These are phyloP conservation scores for Scheffersomyces insectosa DNA, from an alignment of 1,139 yeast species.

Conservation along the genomic window DNA sequence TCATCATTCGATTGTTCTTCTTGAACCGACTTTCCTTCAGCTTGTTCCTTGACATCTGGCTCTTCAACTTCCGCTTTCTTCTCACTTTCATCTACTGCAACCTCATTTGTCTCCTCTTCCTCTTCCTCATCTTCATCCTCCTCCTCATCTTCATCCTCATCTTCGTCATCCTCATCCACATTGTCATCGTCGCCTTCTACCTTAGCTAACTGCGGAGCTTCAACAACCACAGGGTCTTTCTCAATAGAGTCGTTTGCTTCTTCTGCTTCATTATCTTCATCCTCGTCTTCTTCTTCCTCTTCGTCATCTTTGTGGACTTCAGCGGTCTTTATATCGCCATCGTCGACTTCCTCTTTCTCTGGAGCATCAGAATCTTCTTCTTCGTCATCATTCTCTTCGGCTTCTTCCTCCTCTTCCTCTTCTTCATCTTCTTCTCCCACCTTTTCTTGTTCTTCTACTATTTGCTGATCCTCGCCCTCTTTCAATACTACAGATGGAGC, in stretches of 20 bases:
- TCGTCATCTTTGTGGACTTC: not conserved
- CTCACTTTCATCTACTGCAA: not conserved
- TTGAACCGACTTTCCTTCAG: not conserved
- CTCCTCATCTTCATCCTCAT: not conserved
- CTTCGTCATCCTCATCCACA: not conserved
- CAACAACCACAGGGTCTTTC: not conserved
- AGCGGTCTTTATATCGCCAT: not conserved
- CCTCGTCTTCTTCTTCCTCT: not conserved
- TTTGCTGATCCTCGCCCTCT: slow-evolving; percentile 1
- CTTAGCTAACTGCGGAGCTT: not conserved
- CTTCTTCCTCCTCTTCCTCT: slow-evolving; percentile 3
- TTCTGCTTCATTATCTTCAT: not conserved
- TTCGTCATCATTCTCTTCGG: slow-evolving; percentile 2
- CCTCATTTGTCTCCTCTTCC: not conserved
- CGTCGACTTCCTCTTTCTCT: slow-evolving; percentile 1
- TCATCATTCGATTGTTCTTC: slow-evolving; percentile 1
- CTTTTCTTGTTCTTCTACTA: slow-evolving; percentile 2
- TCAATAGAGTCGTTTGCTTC: slow-evolving; percentile 1
- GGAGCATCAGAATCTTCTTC: slow-evolving; percentile 1
- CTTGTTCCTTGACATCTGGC: not conserved
- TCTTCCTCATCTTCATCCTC: not conserved
- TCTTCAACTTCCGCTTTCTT: slow-evolving; percentile 1
- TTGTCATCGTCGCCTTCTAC: not conserved
- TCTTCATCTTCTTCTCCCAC: not conserved
- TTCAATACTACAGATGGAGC: not conserved